Base-by-base conservation (phyloP, 2,329 filamentous ascomycete genomes). In the Colletotrichum sidae region DNA sequence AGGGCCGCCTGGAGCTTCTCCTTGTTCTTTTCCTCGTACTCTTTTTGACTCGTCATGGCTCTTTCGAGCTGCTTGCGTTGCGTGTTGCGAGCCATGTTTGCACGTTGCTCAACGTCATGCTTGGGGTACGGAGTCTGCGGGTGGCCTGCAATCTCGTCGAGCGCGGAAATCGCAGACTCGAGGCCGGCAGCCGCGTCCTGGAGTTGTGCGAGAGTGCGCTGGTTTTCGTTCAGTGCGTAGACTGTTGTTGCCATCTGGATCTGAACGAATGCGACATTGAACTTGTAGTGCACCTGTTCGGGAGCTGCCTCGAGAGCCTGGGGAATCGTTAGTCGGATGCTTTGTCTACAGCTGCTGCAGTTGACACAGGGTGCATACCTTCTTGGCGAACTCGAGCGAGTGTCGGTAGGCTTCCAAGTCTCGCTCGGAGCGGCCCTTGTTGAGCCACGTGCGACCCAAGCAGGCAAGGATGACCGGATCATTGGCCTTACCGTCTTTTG, bases 241-340 rank as follows among this genome's bases (percentile, higher is more conserved):
- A 97, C 89, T 37, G 92, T 88, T 50, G 91, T 91, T 17, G 95
- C 95, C 59, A 98, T 89, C 76, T 97, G 94, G 68, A 97, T 96
- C 75, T 98, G 96, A 35, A 98, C 93, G 74, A 97, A 99, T 1
- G 96, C 96, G 35, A 99, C 92, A 73, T 99, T 99, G 86, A 99
- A 99, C 76, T 96, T 93, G 77, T 96, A 93, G 78, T 97, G 93
- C 37, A 94, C 85, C 72, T 97, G 93, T 5, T 96, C 92, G 0
- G 94, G 92, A 1, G 92, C 89, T 59, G 92, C 86, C 60, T 89
- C 87, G 15, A 97, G 87, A 34, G 95, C 93, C 86, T 91, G 38
- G 25, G 4, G 7, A 12, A 54, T 38, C 38, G 60, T 50, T 11
- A 46, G 44, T 46, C 9, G 25, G n/a, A 7, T 46, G n/a, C 44